Evolutionary conservation across 2,329 filamentous ascomycete species (phyloP), one percentile per base, ranked within the genome.

Genomic region (Acephala macrosclerotiorum): DNA sequence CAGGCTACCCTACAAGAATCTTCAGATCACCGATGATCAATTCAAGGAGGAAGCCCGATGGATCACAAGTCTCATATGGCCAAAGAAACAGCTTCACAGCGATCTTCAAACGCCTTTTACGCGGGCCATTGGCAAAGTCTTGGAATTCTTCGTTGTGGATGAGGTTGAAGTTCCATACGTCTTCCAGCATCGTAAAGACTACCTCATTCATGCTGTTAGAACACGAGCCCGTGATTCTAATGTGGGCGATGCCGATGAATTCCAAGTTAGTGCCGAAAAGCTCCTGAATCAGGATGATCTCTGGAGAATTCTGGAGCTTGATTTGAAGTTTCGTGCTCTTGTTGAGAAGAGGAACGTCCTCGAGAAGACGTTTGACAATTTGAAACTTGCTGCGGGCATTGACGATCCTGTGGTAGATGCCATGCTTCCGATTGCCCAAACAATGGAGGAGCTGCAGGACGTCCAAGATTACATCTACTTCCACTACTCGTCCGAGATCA

Each of bases 141-240:
- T 99, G 45, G 93, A 97, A 74, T 97, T 98, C 76, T 93, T 99
- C 79, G 93, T 97, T 59, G 89, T 95, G 3, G 94, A 98, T 70
- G 93, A 97, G 72, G 93, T 95, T 73, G 96, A 99, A 78, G 94
- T 97, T 1, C 95, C 96, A 0, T 99, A 97, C 78, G 96, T 99
- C 72, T 97, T 97, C 79, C 95, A 97, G 78, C 96, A 99, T 76
- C 93, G 96, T 67, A 97, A 97, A 79, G 96, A 99, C 77, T 99
- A 98, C 76, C 86, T 99, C 51, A 96, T 99, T 64, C 93, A 98
- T 75, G 91, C 92, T 26, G 90, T 90, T 70, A 94, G 92, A 75
- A 85, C 86, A 7, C 80, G 84, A 62, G 85, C 89, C 75, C 79
- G 84, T 26, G 82, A 87, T 68, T 84, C 85, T 18, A 85, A 89